These are phyloP conservation scores for Monosporascus sp. DNA, from an alignment of 2,329 filamentous ascomycete genomes.

Conservation along the genomic window DNA sequence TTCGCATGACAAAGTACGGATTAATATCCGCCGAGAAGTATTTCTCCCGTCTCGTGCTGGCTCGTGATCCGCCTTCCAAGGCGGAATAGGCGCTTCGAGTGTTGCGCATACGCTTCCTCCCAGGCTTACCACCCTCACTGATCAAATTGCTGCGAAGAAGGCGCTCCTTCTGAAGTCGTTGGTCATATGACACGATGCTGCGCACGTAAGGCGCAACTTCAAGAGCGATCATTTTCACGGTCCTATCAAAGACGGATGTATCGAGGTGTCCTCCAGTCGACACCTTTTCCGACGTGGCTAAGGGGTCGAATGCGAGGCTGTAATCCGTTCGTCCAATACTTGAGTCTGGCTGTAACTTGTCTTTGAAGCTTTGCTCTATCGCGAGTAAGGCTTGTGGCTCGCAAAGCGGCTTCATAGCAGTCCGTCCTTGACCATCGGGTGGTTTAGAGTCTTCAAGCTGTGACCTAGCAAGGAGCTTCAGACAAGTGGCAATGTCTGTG, in stretches of 20 bases:
- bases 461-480: conserved; percentile 28
- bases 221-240: conserved; percentile 56
- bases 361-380: conserved; percentile 34
- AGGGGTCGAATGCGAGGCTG: conserved; percentile 54
- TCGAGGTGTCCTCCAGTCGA: conserved; percentile 43
- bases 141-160: conserved; percentile 56
- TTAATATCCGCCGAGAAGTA: conserved; percentile 65
- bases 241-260: conserved; percentile 72
- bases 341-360: conserved; percentile 12
- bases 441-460: conserved; percentile 5
- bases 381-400: conserved; percentile 13
- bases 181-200: conserved; percentile 72
- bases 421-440: neutral
- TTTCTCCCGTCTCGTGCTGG: conserved; percentile 60
- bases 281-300: conserved; percentile 45
- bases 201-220: conserved; percentile 92
- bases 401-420: conserved; percentile 7
- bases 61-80: conserved; percentile 66
- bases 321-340: conserved; percentile 46
- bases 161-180: conserved; percentile 63
- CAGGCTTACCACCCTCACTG: conserved; percentile 46
- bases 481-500: conserved; percentile 24
- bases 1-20: conserved; percentile 57
- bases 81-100: conserved; percentile 73
- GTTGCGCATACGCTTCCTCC: conserved; percentile 58